Evolutionary conservation across 129 eudicot species (phyloP), one percentile per base, ranked within the genome.

Genomic region (Oenanthe sinensis): DNA sequence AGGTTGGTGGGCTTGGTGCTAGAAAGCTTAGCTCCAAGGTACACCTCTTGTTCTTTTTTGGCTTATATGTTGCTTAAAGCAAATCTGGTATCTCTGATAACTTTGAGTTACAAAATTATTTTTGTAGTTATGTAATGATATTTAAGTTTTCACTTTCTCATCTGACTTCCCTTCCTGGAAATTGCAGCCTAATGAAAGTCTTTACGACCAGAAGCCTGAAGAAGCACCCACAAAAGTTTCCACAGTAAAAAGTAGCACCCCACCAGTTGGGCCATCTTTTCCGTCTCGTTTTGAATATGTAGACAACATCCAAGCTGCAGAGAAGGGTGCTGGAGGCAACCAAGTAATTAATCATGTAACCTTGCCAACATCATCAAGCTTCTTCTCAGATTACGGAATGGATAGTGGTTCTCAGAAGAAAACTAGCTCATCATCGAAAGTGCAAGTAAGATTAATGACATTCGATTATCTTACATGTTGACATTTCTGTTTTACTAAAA

Each of bases 121-220:
- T 8, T 40, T 14, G 2, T 0, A 10, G 5, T 40, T 37, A 20
- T 20, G 36, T 40, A 43, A 17, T 71, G 26, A 69, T 71, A 6
- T 2, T 0, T 1, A 7, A 20, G 16, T 42, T 44, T 13, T 22
- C 5, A 11, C 76, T 22, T 10, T 72, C 33, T 44, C 22, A 46
- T 39, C 20, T 72, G 12, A 44, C 30, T 16, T 65, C 40, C 16
- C 17, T 55, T 43, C 42, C 26, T 79, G 16, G 52, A 16, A 48
- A 65, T 65, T 82, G 91, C 87, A 96, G 99, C 83, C 97, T 22
- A 96, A 86, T 86, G 99, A 92, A 84, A 88, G 93, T 83, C 90
- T 96, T 58, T 96, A 92, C 78, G 99, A 96, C 55, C 99, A 96
- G 88, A 96, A 92, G 85, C 99, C 99, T 45, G 99, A 96, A 85